Evolutionary conservation across 192 early-diverging fungal genomes (phyloP), one percentile per base, ranked within the genome.

Genomic region (Lobulomyces angularis): DNA sequence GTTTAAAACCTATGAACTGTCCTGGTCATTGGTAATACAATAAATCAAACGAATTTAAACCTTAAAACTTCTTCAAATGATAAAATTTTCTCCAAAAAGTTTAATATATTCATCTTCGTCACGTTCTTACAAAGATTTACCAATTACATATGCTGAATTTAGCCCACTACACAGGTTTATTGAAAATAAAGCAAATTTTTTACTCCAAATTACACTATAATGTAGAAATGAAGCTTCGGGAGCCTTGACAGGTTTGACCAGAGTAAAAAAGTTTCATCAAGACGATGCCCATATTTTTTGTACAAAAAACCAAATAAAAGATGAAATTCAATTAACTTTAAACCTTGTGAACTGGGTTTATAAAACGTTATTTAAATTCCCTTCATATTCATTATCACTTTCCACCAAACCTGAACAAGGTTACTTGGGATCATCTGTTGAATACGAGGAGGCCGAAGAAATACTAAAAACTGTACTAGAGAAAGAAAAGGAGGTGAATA

Each of bases 1-100:
- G 85, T 5, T 64, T 96, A n/a, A 96, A 96, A 51, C 91, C 91
- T 8, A 96, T 96, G 91, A 96, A 96, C 54, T 96, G 92, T 47
- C 92, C 92, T 1, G 89, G 89, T 1, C 92, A 96, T 55, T 96
- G 92, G 53, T 46, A 93, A 47, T 77, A 93, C 5, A 93, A 86
- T 66, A 81, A 76, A 32, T 81, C 72, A 50, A 68, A 73, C 16
- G 48, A n/a, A n/a, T n/a, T n/a, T n/a, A n/a, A n/a, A n/a, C n/a
- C n/a, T n/a, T n/a, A n/a, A n/a, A n/a, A n/a, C n/a, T n/a, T n/a
- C n/a, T n/a, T n/a, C n/a, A n/a, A n/a, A n/a, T n/a, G n/a, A n/a
- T n/a, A n/a, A n/a, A n/a, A n/a, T n/a, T n/a, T n/a, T n/a, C n/a
- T n/a, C n/a, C n/a, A n/a, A n/a, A n/a, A 43, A n/a, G n/a, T n/a